phyloP scores from a whole-genome alignment of 2,329 filamentous ascomycete genomes.

The Teratosphaeria gauchensis region DNA sequence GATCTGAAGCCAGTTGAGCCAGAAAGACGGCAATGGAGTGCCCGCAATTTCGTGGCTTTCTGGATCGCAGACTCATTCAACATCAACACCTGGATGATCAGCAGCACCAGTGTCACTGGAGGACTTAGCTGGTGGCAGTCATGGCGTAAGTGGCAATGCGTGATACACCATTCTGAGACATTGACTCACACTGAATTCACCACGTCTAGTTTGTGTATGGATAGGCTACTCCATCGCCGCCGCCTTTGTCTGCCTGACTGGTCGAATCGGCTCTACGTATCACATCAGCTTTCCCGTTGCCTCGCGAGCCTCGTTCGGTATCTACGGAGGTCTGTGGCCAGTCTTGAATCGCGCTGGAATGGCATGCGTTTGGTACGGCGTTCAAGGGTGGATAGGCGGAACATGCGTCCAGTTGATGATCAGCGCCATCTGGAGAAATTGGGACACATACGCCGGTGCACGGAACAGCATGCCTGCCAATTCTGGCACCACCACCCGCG shows the following conservation, averaged over 20 bases:
- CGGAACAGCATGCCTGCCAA: constrained; percentile 55
- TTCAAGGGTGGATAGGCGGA: constrained; percentile 73
- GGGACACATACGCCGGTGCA: constrained; percentile 31
- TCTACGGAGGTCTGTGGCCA: constrained; percentile 84
- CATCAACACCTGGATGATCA: constrained; percentile 75
- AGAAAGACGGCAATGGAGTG: constrained; percentile 69
- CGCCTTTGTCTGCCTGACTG: constrained; percentile 65
- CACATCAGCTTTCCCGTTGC: constrained; percentile 85
- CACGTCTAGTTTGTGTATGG: constrained; percentile 29
- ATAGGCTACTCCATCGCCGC: constrained; percentile 72
- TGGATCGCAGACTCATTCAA: constrained; percentile 82
- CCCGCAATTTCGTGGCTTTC: constrained; percentile 77
- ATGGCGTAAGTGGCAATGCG: constrained; percentile 25
- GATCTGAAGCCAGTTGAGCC: constrained; percentile 55
- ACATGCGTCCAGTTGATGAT: constrained; percentile 85
- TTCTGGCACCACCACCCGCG: constrained; percentile 63
- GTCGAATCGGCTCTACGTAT: constrained; percentile 75
- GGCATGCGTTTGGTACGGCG: constrained; percentile 80
- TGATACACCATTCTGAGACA: too few species aligned
- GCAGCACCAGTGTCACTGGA: constrained; percentile 73
- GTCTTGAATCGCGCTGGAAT: constrained; percentile 83
- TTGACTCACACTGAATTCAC: background rate
- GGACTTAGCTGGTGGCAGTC: constrained; percentile 43
- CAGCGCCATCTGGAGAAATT: constrained; percentile 61
- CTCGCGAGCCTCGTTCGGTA: constrained; percentile 68